Conservation (phyloP, 2,329 filamentous ascomycete genomes). For the Dothideomycetes sp. region DNA sequence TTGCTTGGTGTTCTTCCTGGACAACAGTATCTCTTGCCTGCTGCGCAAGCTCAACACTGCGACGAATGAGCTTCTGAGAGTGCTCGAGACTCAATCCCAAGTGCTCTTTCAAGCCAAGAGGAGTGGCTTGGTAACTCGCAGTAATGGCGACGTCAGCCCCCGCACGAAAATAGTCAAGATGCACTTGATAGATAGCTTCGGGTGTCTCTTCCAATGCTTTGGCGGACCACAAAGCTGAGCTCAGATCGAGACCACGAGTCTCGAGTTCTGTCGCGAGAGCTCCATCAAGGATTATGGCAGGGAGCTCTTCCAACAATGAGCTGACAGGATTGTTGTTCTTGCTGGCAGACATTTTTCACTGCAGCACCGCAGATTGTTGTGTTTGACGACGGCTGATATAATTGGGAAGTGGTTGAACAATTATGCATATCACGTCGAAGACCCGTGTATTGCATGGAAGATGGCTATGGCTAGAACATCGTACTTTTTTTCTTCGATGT, state of each 20-base stretch:
- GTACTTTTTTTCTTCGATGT: too few relatives aligned
- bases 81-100: slow-evolving; percentile 26
- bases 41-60: slow-evolving; percentile 34
- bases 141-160: slow-evolving; percentile 41
- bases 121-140: slow-evolving; percentile 39
- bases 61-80: slow-evolving; percentile 29
- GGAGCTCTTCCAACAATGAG: neutral
- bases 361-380: neutral
- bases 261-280: slow-evolving; percentile 41
- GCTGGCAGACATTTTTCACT: neutral
- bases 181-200: slow-evolving; percentile 33
- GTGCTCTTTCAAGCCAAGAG: slow-evolving; percentile 32
- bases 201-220: slow-evolving; percentile 33
- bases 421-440: too few relatives aligned
- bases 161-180: slow-evolving; percentile 36
- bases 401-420: too few relatives aligned
- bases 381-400: too few relatives aligned
- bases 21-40: slow-evolving; percentile 25
- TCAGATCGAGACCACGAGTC: slow-evolving; percentile 34
- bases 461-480: too few relatives aligned
- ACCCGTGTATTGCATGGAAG: too few relatives aligned
- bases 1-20: slow-evolving; percentile 5
- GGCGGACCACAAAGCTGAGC: slow-evolving; percentile 38
- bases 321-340: slow-evolving; percentile 11
- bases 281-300: slow-evolving; percentile 35